Evolutionary conservation across 306 rosid genomes (phyloP).

Genomic region (Vigna angularis): DNA sequence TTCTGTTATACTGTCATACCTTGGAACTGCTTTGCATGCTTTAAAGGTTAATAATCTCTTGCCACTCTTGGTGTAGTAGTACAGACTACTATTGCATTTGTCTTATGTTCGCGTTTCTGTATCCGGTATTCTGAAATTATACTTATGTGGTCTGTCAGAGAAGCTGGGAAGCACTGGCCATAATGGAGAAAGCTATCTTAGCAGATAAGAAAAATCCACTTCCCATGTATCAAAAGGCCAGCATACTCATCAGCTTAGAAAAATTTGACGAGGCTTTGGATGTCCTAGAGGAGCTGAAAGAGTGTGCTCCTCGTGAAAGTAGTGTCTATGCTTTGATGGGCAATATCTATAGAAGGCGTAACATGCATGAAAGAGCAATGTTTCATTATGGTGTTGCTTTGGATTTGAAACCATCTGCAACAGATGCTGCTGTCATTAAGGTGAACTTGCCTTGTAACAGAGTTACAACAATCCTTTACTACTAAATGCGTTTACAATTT

Average conservation of each 20-base stretch:
- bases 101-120: constrained; percentile 1
- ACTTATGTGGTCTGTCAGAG: constrained; percentile 61
- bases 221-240: constrained; percentile 98
- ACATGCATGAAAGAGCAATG: constrained; percentile 90
- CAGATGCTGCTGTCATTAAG: constrained; percentile 93
- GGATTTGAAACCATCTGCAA: constrained; percentile 94
- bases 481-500: background rate
- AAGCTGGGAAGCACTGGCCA: constrained; percentile 75
- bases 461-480: constrained; percentile 8
- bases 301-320: constrained; percentile 87
- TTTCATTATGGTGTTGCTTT: constrained; percentile 92
- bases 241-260: constrained; percentile 74
- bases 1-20: constrained; percentile 89
- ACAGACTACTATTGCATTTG: constrained; percentile 37
- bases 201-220: constrained; percentile 95
- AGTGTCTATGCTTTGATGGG: constrained; percentile 98
- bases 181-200: constrained; percentile 89
- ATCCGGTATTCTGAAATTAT: constrained; percentile 41
- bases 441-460: constrained; percentile 47
- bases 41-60: constrained; percentile 67
- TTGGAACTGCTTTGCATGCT: constrained; percentile 85
- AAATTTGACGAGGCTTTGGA: constrained; percentile 82
- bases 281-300: constrained; percentile 85
- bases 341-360: constrained; percentile 73
- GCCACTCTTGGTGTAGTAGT: constrained; percentile 31